A percentile compares a stretch with the other conserved stretches of the same genome.
phyloP scores from a whole-genome alignment of 2,329 filamentous ascomycete genomes.

The Fusarium sp. region DNA sequence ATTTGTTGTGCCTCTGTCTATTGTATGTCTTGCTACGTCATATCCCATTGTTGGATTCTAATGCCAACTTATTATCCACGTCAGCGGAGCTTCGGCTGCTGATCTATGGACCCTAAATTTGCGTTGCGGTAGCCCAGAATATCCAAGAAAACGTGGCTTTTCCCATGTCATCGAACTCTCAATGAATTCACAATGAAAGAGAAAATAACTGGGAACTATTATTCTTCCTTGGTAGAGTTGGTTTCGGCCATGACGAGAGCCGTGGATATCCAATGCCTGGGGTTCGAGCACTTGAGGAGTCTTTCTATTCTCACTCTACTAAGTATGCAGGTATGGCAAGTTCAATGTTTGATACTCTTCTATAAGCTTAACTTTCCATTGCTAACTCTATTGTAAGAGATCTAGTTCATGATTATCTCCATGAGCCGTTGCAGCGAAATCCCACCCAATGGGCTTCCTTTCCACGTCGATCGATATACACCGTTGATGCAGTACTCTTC shows the following conservation, averaged over 20 bases:
- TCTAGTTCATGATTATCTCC: neutral
- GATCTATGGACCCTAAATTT: slow-evolving; percentile 1
- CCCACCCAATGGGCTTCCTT: neutral
- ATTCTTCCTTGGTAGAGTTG: neutral
- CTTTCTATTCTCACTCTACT: neutral
- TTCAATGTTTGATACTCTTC: no score
- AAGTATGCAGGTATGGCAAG: neutral
- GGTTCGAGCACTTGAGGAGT: neutral
- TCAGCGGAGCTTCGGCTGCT: neutral
- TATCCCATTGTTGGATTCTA: neutral
- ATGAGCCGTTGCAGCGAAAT: neutral
- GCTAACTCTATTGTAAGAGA: neutral
- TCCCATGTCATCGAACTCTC: neutral
- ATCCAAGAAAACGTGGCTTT: neutral
- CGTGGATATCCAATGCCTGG: neutral
- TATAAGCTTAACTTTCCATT: neutral
- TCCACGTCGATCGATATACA: neutral
- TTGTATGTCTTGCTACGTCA: slow-evolving; percentile 20
- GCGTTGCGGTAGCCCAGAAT: neutral
- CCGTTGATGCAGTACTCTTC: neutral
- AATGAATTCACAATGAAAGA: neutral
- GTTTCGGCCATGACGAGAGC: neutral
- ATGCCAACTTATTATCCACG: slow-evolving; percentile 3
- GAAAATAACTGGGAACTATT: neutral
- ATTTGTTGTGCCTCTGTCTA: neutral